These are phyloP conservation scores for Plasmodium coatneyi DNA, from an alignment of 169 alveolate genomes.

Conservation along the genomic window DNA sequence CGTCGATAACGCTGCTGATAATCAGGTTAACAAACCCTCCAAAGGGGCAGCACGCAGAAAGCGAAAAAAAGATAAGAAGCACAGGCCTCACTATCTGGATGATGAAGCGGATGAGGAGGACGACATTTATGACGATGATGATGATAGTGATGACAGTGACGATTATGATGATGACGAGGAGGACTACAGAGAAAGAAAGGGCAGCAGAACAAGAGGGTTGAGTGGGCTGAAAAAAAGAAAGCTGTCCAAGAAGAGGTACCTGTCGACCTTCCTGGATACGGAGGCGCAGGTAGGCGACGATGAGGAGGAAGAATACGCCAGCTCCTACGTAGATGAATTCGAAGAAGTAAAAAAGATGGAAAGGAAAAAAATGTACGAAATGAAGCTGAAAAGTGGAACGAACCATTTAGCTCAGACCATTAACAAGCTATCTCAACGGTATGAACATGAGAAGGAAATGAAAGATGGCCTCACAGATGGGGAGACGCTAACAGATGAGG, in stretches of 20 bases:
- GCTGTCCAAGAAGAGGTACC: conserved; percentile 62
- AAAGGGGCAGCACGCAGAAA: not conserved
- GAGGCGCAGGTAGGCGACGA: conserved; percentile 88
- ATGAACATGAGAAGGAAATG: conserved; percentile 83
- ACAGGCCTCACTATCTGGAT: not conserved
- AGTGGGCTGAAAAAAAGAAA: conserved; percentile 15
- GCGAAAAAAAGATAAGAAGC: not conserved
- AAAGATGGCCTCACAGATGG: conserved; percentile 80
- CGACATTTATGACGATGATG: not conserved
- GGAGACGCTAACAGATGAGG: conserved; percentile 80
- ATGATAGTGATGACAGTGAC: not conserved
- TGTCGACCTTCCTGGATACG: conserved; percentile 88
- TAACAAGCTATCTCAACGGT: conserved; percentile 86
- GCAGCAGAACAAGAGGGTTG: not conserved
- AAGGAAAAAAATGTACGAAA: conserved; percentile 78
- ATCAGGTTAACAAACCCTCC: not conserved
- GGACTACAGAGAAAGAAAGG: not conserved
- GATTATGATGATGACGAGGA: not conserved
- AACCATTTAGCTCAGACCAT: conserved; percentile 88
- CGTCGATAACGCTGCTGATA: not conserved
- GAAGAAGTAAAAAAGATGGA: conserved; percentile 84
- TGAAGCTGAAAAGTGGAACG: conserved; percentile 85
- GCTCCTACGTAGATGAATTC: conserved; percentile 85
- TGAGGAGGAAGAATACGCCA: conserved; percentile 87
- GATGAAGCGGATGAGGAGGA: conserved; percentile 12